Percentiles rank a stretch among this genome's conserved stretches.
Conservation (phyloP, 2,329 filamentous ascomycete species). For the Diplodia scrobiculata region DNA sequence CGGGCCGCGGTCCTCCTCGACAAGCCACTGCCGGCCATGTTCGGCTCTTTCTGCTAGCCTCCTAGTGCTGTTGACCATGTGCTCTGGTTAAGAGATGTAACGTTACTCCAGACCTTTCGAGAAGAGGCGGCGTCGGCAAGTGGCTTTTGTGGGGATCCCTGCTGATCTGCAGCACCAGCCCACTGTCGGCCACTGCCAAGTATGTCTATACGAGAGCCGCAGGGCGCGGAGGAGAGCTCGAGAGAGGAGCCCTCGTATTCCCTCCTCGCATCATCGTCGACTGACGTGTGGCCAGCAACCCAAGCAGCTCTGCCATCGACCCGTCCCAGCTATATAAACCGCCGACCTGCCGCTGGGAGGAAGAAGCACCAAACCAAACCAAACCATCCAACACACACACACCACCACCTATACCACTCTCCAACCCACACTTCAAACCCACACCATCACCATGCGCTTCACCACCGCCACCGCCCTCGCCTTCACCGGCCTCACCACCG, state of each 20-base stretch:
- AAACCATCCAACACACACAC: neutral
- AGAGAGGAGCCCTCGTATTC: conserved; percentile 19
- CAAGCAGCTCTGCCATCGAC: neutral
- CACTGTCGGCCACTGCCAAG: conserved; percentile 11
- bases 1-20: neutral
- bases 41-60: neutral
- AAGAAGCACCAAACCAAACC: neutral
- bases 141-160: conserved; percentile 26
- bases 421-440: neutral
- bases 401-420: neutral
- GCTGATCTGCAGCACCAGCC: conserved; percentile 13
- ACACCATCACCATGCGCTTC: conserved; percentile 8
- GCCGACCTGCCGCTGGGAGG: neutral
- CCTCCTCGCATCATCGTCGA: conserved; percentile 5
- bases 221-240: conserved; percentile 19
- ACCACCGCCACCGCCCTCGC: conserved; percentile 15
- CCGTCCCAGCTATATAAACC: conserved; percentile 3
- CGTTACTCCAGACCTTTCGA: conserved; percentile 20
- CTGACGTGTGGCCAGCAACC: neutral
- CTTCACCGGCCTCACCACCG: conserved; percentile 1
- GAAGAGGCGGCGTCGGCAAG: conserved; percentile 6
- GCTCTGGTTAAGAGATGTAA: conserved; percentile 3
- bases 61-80: neutral
- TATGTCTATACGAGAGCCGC: conserved; percentile 19
- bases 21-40: neutral